phyloP scores from a whole-genome alignment of 129 eudicot species.

The Pittosporum tobira region DNA sequence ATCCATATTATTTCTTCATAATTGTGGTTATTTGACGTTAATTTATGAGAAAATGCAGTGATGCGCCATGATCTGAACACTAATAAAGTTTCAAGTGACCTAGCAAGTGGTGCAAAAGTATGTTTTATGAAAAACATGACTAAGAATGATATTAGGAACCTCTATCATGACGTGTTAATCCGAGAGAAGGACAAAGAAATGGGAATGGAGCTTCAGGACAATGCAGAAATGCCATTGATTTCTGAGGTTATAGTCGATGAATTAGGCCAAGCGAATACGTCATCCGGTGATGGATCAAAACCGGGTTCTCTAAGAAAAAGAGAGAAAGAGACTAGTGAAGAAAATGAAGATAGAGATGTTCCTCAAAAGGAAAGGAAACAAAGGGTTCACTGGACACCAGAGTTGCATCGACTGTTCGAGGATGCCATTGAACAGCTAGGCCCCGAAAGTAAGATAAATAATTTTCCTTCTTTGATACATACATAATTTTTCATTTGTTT shows the following conservation, averaged over 20 bases:
- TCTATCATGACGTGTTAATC: constrained; percentile 9
- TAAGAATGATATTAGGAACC: neutral
- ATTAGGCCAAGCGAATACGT: neutral
- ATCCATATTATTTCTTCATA: too few species aligned
- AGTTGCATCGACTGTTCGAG: constrained; percentile 22
- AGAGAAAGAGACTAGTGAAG: neutral
- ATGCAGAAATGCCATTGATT: neutral
- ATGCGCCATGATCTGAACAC: constrained; percentile 4
- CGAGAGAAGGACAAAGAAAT: constrained; percentile 6
- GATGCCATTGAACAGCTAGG: constrained; percentile 18
- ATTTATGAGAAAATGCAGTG: too few species aligned
- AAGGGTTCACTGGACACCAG: constrained; percentile 20
- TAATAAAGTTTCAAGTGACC: neutral
- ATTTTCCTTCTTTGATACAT: neutral
- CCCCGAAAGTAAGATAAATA: constrained; percentile 13
- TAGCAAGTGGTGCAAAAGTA: constrained; percentile 1
- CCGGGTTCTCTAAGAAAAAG: neutral
- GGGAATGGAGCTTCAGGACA: neutral
- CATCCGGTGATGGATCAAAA: neutral
- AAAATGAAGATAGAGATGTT: constrained; percentile 3
- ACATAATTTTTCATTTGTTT: neutral
- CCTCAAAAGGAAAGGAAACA: constrained; percentile 4
- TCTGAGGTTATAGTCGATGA: neutral
- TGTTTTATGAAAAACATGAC: constrained; percentile 8
- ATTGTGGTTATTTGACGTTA: too few species aligned